Evolutionary conservation across 805 yeast species (phyloP).

Genomic region (Blastobotrys robertii): DNA sequence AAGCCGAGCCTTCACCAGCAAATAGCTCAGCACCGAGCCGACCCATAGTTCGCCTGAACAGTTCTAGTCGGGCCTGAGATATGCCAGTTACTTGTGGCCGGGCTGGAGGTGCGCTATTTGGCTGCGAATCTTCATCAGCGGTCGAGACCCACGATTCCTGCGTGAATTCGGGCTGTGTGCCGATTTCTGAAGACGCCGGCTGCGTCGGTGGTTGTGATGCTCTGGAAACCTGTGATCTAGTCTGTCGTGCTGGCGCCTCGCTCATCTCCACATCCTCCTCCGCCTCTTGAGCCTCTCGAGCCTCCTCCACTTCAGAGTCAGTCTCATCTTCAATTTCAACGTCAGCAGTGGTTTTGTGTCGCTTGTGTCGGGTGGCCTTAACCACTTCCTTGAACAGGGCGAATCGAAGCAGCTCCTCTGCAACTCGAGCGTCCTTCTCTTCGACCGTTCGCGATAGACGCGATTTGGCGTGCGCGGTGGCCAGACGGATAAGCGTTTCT

Average conservation of each 20-base stretch:
- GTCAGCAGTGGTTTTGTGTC: constrained; percentile 24
- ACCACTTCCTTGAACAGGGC: constrained; percentile 74
- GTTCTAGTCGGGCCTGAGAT: constrained; percentile 41
- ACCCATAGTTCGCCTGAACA: constrained; percentile 39
- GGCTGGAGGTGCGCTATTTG: neutral
- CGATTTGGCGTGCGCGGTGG: constrained; percentile 97
- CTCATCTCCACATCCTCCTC: constrained; percentile 38
- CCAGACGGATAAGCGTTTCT: constrained; percentile 86
- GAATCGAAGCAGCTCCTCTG: constrained; percentile 74
- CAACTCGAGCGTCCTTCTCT: constrained; percentile 70
- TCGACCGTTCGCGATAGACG: constrained; percentile 70
- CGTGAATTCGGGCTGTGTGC: neutral
- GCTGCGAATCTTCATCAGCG: neutral
- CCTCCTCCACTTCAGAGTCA: constrained; percentile 34
- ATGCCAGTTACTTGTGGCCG: constrained; percentile 27
- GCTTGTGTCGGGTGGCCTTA: constrained; percentile 29
- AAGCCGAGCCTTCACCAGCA: constrained; percentile 37
- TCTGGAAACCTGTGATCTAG: constrained; percentile 1
- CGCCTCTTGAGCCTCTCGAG: constrained; percentile 34
- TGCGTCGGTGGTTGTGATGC: constrained; percentile 1
- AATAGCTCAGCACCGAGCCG: constrained; percentile 35
- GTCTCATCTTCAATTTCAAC: constrained; percentile 33
- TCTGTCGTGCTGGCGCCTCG: constrained; percentile 25
- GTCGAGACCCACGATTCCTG: constrained; percentile 17
- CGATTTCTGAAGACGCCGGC: constrained; percentile 1